Conservation (phyloP, 2,329 filamentous ascomycete species). For the Ramichloridium luteum region DNA sequence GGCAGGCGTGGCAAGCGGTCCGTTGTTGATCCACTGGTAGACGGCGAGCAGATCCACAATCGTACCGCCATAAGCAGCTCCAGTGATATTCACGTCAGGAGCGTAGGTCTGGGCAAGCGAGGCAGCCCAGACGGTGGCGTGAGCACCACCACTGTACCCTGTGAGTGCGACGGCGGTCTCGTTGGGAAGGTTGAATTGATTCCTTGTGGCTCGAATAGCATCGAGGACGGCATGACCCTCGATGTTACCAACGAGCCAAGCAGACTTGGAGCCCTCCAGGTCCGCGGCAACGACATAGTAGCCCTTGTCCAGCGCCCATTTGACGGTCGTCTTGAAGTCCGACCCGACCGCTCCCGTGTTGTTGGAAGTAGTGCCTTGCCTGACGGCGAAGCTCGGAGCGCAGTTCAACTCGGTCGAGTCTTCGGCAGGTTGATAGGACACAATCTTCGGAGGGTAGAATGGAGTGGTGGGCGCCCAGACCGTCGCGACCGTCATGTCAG, state of each 20-base stretch:
- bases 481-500: background rate
- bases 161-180: constrained; percentile 17
- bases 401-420: constrained; percentile 1
- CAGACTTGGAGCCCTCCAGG: constrained; percentile 1
- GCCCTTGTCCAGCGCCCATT: background rate
- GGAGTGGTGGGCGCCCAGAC: constrained; percentile 1
- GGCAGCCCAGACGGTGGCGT: constrained; percentile 39
- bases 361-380: background rate
- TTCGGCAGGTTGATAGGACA: constrained; percentile 3
- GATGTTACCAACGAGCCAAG: constrained; percentile 1
- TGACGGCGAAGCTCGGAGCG: constrained; percentile 1
- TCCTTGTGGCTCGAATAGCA: constrained; percentile 1
- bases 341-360: background rate
- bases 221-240: constrained; percentile 2
- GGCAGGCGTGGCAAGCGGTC: background rate
- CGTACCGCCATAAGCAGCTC: background rate
- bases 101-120: constrained; percentile 40
- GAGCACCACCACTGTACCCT: constrained; percentile 43
- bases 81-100: constrained; percentile 34
- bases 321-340: background rate
- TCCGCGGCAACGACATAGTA: constrained; percentile 4
- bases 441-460: background rate
- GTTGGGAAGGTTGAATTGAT: background rate
- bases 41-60: constrained; percentile 1
- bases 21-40: background rate